Evolutionary conservation across 2,329 filamentous ascomycete genomes (phyloP), one percentile per base, ranked within the genome.

Genomic region (Mycosphaerella sp.): DNA sequence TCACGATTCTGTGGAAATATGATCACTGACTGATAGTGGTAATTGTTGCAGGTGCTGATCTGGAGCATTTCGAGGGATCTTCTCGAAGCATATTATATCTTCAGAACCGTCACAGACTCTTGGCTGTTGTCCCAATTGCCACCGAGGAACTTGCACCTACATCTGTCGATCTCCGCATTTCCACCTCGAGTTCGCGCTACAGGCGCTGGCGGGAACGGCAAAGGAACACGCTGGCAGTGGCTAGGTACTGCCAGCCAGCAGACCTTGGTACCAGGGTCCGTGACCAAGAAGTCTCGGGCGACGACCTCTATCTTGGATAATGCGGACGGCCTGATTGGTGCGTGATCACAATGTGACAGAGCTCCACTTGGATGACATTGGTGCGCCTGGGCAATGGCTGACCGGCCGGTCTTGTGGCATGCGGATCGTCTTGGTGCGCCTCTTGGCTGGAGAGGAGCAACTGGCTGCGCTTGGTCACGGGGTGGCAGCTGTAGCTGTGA

Each of bases 11-110:
- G 36, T 28, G 28, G 36, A 41, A 12, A 14, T 32, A 18, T 14
- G 32, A 18, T 45, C 1, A 8, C 28, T 18, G 34, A 9, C 16
- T 14, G 39, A 12, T 14, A 18, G 35, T 9, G 42, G 37, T 25
- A 41, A 37, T n/a, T 44, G 41, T 17, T 51, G 36, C n/a, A 27
- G 43, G 9, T 51, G 49, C 49, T 51, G 49, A 51, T 41, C 42
- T 30, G 48, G 7, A 9, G 21, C 30, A 12, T 9, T n/a, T 42
- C 7, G 21, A 17, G 40, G 41, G 48, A 44, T 41, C 41, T 16
- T 13, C 35, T 36, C 18, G 12, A 17, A 40, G n/a, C 36, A 51
- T 41, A 40, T 28, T 52, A 48, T 52, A 52, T 44, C 18, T 6
- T 3, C 32, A 17, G 21, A 14, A 34, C 30, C 39, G 44, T 44